Evolutionary conservation across 2,329 filamentous ascomycete genomes (phyloP).

Genomic region (Ophiocordyceps camponoti-saundersi): DNA sequence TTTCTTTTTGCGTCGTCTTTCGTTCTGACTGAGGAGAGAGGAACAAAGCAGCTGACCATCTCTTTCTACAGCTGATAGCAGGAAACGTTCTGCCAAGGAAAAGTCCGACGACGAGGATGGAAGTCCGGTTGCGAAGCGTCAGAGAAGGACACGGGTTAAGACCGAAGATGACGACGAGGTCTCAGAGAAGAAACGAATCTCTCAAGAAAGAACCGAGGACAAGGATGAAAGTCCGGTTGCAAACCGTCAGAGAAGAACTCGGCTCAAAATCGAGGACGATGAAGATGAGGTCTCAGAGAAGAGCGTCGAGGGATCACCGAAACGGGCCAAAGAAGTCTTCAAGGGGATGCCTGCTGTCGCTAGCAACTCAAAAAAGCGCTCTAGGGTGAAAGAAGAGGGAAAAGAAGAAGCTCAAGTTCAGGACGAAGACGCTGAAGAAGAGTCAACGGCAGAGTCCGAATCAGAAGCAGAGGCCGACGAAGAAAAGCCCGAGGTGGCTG

Average conservation of each 20-base stretch:
- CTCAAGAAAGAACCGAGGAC: slow-evolving; percentile 19
- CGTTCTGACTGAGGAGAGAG: not conserved
- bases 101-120: slow-evolving; percentile 34
- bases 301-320: slow-evolving; percentile 3
- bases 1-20: not conserved
- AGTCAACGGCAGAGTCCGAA: slow-evolving; percentile 12
- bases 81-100: slow-evolving; percentile 21
- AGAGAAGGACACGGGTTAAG: slow-evolving; percentile 27
- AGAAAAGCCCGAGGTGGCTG: slow-evolving; percentile 52
- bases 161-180: slow-evolving; percentile 34
- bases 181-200: slow-evolving; percentile 27
- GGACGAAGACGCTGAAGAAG: slow-evolving; percentile 5
- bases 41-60: not conserved
- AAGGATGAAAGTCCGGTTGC: slow-evolving; percentile 40
- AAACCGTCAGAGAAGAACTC: slow-evolving; percentile 36
- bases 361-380: not conserved
- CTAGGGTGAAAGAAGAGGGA: not conserved
- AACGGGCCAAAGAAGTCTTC: slow-evolving; percentile 3
- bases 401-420: not conserved
- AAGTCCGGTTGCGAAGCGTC: slow-evolving; percentile 41
- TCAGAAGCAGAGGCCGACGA: slow-evolving; percentile 32
- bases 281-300: slow-evolving; percentile 14
- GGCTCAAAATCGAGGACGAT: slow-evolving; percentile 32
- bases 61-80: slow-evolving; percentile 18
- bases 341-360: not conserved